Base-by-base conservation (phyloP, 2,329 filamentous ascomycete genomes). In the Periconia sp. region DNA sequence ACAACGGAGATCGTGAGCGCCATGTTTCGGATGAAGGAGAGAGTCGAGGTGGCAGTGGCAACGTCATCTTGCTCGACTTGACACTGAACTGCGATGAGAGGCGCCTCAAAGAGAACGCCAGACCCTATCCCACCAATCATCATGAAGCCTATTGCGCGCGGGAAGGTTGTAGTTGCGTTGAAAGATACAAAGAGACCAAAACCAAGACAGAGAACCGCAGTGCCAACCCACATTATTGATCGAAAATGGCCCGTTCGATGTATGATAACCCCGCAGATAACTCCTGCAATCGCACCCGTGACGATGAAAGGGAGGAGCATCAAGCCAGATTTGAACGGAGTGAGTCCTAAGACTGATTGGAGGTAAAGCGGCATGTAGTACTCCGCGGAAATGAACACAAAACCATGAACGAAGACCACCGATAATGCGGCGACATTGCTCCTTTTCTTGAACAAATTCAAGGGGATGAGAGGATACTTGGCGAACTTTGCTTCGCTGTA, bases 361-460 rank as follows among this genome's bases (percentile, higher is more conserved):
- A 89, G 85, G 68, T 86, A 91, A 0, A 90, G 75, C 0, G 88
- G 88, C 18, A 90, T 73, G 57, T 87, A 91, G 67, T 88, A 91
- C 36, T 83, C 80, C 1, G 77, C 77, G 0, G 78, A 81, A 28
- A 87, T 68, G 48, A 68, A 67, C 12, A 64, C 75, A 50, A 78
- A 77, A 11, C 73, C 72, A 52, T 81, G 77, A 12, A 70, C 67
- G 54, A 76, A 77, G 3, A 67, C 66, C 2, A 80, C 72, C 1
- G 70, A 56, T n/a, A 86, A 75, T 4, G 77, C 73, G 1, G 84
- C 84, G 9, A 82, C 61, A 40, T 82, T 85, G 1, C 83, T 81
- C 22, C 69, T 57, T 12, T 74, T 71, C 2, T 68, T 69, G 66
- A 89, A 87, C 0, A 89, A 70, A 3, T 73, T 73, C 41, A 88